Base-by-base conservation (phyloP, 352 stramenopile species). In the Pythium chondricola region DNA sequence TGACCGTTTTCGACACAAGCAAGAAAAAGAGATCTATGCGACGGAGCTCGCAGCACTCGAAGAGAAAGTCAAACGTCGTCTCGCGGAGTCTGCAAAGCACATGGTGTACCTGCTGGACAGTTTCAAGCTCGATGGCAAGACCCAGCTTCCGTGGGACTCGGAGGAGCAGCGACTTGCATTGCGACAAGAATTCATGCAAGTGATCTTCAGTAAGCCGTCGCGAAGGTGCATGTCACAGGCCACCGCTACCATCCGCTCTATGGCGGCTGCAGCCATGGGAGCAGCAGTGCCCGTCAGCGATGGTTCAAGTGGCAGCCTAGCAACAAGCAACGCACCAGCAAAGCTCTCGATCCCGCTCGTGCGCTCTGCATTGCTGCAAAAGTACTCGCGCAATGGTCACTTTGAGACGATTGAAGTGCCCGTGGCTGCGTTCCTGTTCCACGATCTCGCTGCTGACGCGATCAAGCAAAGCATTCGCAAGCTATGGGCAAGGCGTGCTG, bases 361-460 rank as follows among this genome's bases (percentile, higher is more conserved):
- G 6, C 63, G 73, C 9, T 80, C 78, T 0, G 70, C 69, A 20
- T 50, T 92, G 48, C 61, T 92, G 9, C 78, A 88, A 38, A 88
- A 86, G 39, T 92, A 84, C 41, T 86, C 78, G 0, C 72, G 81
- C 32, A 90, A 92, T 47, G 74, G 78, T 3, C 76, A 88, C 54
- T 85, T 92, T 40, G 81, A 88, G 27, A 43, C 27, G 31, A 41
- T 56, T 26, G 40, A 55, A 10, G 41, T 66, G 17, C 38, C 56
- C 13, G 43, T 35, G 17, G 63, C 60, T 4, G 61, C 61, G 24
- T 67, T 67, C 47, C 14, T 73, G 14, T 73, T 73, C 33, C 64
- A 73, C 37, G 59, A 73, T 31, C 11, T 73, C 0, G 64, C 64
- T 4, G 56, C 56, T 18, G 63, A 65, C 22, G 31, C 20, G 16